Conservation (phyloP, 345 rosid species). For the Salix exigua region DNA sequence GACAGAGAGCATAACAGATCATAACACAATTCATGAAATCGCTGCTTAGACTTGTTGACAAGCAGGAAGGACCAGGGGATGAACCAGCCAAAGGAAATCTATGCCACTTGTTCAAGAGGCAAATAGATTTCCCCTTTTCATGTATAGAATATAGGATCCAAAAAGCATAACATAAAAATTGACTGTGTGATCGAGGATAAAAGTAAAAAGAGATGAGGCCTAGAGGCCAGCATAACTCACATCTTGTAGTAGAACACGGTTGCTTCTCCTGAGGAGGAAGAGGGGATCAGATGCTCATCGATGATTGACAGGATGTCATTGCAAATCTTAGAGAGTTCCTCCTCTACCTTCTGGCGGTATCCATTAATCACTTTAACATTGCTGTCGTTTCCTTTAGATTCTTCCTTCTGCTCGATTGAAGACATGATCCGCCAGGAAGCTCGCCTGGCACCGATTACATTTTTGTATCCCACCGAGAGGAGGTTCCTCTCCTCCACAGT, state of each 20-base stretch:
- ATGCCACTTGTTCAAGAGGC: conserved; percentile 1
- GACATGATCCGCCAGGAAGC: conserved; percentile 99
- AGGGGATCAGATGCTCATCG: conserved; percentile 78
- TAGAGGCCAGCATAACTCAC: conserved; percentile 35
- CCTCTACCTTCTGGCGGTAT: conserved; percentile 90
- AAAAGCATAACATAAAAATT: neutral
- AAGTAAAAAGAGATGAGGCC: neutral
- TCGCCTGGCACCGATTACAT: conserved; percentile 87
- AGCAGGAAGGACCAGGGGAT: neutral
- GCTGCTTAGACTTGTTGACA: neutral
- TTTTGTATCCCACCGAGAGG: conserved; percentile 90
- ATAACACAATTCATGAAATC: neutral
- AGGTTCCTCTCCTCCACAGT: conserved; percentile 97
- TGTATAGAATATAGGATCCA: neutral
- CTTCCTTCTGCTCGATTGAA: conserved; percentile 94
- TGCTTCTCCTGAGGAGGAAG: conserved; percentile 85
- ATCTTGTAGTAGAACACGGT: conserved; percentile 96
- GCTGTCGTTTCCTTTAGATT: conserved; percentile 79
- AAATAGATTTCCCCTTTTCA: neutral
- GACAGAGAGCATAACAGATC: neutral
- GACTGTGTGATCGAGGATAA: neutral
- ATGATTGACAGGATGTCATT: conserved; percentile 79
- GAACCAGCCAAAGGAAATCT: neutral
- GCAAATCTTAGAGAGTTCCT: conserved; percentile 82
- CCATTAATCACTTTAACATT: conserved; percentile 75